These are phyloP conservation scores for Pseudocercospora fuligena DNA, from an alignment of 2,329 filamentous ascomycete species.

Conservation along the genomic window DNA sequence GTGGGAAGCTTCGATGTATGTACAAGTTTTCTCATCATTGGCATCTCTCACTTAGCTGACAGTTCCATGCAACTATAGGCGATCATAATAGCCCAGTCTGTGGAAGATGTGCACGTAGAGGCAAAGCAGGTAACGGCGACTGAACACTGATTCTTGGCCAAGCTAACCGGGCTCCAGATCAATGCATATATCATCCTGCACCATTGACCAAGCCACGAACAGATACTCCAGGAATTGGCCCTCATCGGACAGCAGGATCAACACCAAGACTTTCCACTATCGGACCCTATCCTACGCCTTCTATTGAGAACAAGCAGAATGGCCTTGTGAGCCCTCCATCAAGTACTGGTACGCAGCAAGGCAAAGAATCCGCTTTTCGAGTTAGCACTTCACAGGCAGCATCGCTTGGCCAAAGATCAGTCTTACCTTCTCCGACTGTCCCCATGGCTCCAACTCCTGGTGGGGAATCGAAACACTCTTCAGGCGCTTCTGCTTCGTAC, in stretches of 20 bases:
- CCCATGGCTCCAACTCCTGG: slow-evolving; percentile 22
- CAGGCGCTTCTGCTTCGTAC: slow-evolving; percentile 22
- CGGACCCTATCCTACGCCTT: slow-evolving; percentile 20
- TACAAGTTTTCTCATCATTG: background rate
- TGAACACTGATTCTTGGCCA: too few species aligned
- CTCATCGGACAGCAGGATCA: slow-evolving; percentile 23
- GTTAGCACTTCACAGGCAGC: slow-evolving; percentile 9
- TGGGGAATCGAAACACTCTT: slow-evolving; percentile 26
- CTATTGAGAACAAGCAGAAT: slow-evolving; percentile 7
- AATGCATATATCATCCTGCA: slow-evolving; percentile 44
- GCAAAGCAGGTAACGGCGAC: background rate
- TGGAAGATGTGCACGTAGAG: slow-evolving; percentile 39
- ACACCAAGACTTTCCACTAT: slow-evolving; percentile 16
- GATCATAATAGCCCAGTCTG: slow-evolving; percentile 41
- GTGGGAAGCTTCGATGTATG: slow-evolving; percentile 41
- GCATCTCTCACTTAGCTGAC: background rate
- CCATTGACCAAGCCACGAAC: slow-evolving; percentile 36
- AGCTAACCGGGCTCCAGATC: slow-evolving; percentile 24
- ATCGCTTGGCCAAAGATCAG: slow-evolving; percentile 11
- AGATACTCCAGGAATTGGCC: slow-evolving; percentile 18
- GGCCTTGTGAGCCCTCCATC: slow-evolving; percentile 29
- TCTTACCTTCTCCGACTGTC: slow-evolving; percentile 15
- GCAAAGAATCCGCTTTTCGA: slow-evolving; percentile 18
- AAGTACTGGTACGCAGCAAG: slow-evolving; percentile 24
- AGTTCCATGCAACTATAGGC: background rate